Conservation (phyloP, 2,329 filamentous ascomycete species). For the Cephalotrichum gorgonifer region DNA sequence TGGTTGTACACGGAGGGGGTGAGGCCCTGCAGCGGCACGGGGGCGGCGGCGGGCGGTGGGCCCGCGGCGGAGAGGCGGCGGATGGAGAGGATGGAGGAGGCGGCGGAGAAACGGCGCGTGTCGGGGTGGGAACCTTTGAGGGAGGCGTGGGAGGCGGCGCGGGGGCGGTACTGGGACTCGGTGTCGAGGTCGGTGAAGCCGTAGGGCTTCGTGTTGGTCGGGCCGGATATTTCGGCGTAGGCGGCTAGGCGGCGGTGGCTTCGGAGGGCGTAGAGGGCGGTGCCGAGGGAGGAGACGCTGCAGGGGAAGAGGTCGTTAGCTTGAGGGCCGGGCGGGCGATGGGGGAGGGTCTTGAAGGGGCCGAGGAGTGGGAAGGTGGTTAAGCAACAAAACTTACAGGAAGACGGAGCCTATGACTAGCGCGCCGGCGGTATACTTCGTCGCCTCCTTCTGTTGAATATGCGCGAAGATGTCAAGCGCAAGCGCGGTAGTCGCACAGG, state of each 20-base stretch:
- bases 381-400: slow-evolving; percentile 34
- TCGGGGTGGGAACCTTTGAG: background rate
- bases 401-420: slow-evolving; percentile 36
- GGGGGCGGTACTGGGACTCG: slow-evolving; percentile 10
- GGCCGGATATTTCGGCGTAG: slow-evolving; percentile 40
- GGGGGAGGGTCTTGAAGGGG: background rate
- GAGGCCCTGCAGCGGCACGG: background rate
- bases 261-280: slow-evolving; percentile 34
- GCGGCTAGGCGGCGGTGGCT: slow-evolving; percentile 35
- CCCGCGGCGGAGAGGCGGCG: background rate
- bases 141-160: slow-evolving; percentile 1
- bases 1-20: slow-evolving; percentile 25
- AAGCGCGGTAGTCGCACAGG: slow-evolving; percentile 34
- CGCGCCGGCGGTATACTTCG: slow-evolving; percentile 35
- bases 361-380: background rate
- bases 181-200: slow-evolving; percentile 24
- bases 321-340: background rate
- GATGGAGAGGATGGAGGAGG: slow-evolving; percentile 3
- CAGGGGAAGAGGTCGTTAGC: background rate
- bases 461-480: slow-evolving; percentile 43
- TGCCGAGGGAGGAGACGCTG: slow-evolving; percentile 30
- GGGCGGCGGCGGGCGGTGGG: too few species aligned
- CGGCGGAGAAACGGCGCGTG: slow-evolving; percentile 1
- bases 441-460: slow-evolving; percentile 27
- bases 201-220: slow-evolving; percentile 37